Base-by-base conservation (phyloP, 495 filamentous ascomycete genomes). In the Margaritispora aquatica region DNA sequence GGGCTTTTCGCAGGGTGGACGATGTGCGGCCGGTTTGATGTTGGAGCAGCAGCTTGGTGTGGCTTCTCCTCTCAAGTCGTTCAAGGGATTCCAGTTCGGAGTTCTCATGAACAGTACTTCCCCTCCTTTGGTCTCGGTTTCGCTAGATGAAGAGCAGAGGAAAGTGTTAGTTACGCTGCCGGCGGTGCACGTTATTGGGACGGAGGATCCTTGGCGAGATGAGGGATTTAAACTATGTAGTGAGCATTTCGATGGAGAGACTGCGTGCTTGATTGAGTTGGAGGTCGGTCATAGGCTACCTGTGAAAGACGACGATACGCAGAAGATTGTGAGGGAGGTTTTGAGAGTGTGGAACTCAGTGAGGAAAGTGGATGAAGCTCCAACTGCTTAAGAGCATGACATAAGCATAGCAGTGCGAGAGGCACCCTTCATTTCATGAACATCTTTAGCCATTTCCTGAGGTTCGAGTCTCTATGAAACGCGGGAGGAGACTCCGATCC, bases 251-350 rank as follows among this genome's bases (percentile, higher is more conserved):
- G 67, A 68, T 36, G 13, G 11, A 19, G 52, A 64, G 26, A 67
- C 20, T 13, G 56, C 60, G 34, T 50, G 41, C n/a, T 24, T 55
- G 22, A 23, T 68, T 46, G 65, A 66, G 58, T 68, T 69, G 52
- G 47, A 57, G 2, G 60, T 67, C 56, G 66, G 70, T 2, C 71
- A 73, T 66, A 54, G 64, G 19, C 53, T 73, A 9, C 71, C 71
- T 1, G 51, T 54, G 7, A 44, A 59, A 10, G 59, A 66, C 10
- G 64, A 59, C 31, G 69, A 73, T 60, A 68, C 63, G 1, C 54
- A 44, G 46, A 69, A 47, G 34, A 62, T 73, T 62, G 58, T 57
- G 24, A 62, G 66, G 53, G 70, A 67, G 19, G 63, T 72, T n/a
- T 48, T 66, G 44, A 64, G 46, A 59, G 48, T 66, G 36, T 64